These are phyloP conservation scores for Xylaria intraflava DNA, from an alignment of 495 filamentous ascomycete genomes.

Conservation along the genomic window DNA sequence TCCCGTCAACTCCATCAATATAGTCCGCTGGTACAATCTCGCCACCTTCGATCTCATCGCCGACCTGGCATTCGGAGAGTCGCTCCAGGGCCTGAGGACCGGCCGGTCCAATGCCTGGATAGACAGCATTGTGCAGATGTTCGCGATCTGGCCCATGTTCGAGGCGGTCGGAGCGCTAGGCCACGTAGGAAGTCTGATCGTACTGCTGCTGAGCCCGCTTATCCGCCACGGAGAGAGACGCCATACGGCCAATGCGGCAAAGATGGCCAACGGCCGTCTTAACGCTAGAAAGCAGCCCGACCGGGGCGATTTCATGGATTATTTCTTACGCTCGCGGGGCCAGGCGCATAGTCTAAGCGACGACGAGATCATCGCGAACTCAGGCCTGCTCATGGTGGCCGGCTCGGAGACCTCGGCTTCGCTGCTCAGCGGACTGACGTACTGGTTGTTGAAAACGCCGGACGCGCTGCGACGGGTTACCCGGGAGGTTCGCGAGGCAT, in stretches of 20 bases:
- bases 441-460: conserved; percentile 45
- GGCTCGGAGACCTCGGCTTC: conserved; percentile 56
- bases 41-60: conserved; percentile 58
- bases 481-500: conserved; percentile 43
- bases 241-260: neutral
- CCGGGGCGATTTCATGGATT: conserved; percentile 10
- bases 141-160: conserved; percentile 3
- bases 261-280: neutral
- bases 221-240: neutral
- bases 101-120: conserved; percentile 26
- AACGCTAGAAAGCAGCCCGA: neutral
- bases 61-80: conserved; percentile 52
- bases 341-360: conserved; percentile 1
- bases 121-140: conserved; percentile 16
- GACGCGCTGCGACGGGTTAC: conserved; percentile 33
- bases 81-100: conserved; percentile 44
- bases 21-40: conserved; percentile 52
- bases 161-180: neutral
- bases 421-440: conserved; percentile 34
- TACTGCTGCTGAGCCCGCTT: neutral
- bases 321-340: conserved; percentile 7
- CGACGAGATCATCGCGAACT: conserved; percentile 23
- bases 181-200: neutral
- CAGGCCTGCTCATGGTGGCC: conserved; percentile 36
- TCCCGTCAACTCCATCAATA: conserved; percentile 28